These are phyloP conservation scores for Cytospora piceae DNA, from an alignment of 2,329 filamentous ascomycete species.

Conservation along the genomic window DNA sequence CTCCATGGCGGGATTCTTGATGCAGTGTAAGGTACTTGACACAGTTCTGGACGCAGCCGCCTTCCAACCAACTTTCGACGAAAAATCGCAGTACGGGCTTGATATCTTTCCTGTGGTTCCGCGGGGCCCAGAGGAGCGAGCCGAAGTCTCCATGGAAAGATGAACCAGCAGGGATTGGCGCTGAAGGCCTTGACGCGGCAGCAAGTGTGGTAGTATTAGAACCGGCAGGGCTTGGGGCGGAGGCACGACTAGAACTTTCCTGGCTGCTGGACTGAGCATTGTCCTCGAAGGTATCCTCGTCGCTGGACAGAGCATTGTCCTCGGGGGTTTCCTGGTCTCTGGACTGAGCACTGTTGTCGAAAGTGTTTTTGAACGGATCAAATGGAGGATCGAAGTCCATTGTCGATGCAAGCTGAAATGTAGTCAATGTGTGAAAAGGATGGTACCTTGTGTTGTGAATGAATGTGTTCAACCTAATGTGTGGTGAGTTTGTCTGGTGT, in stretches of 20 bases:
- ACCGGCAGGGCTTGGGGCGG: no score
- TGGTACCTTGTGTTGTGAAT: neutral
- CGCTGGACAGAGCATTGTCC: no score
- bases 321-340: no score
- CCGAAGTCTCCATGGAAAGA: neutral
- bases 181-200: no score
- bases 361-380: no score
- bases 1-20: neutral
- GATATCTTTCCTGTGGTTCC: neutral
- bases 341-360: no score
- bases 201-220: no score
- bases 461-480: neutral
- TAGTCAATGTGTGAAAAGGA: neutral
- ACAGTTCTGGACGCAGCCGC: no score
- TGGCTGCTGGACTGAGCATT: no score
- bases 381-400: neutral
- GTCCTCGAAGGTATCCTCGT: no score
- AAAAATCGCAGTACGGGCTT: slow-evolving; percentile 12
- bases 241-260: no score
- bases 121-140: slow-evolving; percentile 4
- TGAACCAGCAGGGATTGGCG: no score
- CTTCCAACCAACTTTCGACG: neutral
- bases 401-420: neutral
- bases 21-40: slow-evolving; percentile 23
- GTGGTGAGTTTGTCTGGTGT: neutral